A percentile compares a stretch with the other conserved stretches of the same genome.
Conservation (phyloP, 331 rosid species). For the Quercus tomentella region DNA sequence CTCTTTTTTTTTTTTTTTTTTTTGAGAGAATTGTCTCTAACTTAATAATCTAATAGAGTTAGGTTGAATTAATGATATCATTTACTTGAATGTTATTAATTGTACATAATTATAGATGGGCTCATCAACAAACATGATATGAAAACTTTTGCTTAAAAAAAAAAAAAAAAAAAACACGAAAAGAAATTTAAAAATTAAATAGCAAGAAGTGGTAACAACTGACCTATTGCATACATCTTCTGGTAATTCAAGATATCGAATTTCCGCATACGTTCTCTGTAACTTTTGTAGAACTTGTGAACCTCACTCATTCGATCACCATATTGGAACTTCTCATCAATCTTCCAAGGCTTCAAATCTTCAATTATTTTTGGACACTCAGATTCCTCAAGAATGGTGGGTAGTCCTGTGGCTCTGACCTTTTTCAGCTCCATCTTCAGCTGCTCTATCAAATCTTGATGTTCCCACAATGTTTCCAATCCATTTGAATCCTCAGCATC, state of each 20-base stretch:
- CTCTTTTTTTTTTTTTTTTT: too few relatives aligned
- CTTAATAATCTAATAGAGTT: constrained; percentile 20
- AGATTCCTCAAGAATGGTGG: constrained; percentile 90
- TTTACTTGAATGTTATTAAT: constrained; percentile 6
- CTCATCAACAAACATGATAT: not conserved
- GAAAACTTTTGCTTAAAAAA: not conserved
- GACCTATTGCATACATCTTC: constrained; percentile 92
- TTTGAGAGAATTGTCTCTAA: not conserved
- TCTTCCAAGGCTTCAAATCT: constrained; percentile 93
- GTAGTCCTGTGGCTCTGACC: constrained; percentile 79
- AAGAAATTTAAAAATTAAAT: not conserved
- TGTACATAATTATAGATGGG: constrained; percentile 11
- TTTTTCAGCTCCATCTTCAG: constrained; percentile 83
- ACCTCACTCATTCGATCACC: constrained; percentile 54
- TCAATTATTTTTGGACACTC: constrained; percentile 77
- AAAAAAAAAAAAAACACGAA: not conserved
- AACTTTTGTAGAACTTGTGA: constrained; percentile 77
- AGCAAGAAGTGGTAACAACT: constrained; percentile 23
- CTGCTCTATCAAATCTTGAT: constrained; percentile 88
- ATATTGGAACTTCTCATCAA: constrained; percentile 68
- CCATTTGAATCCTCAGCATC: constrained; percentile 55
- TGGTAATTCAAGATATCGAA: constrained; percentile 95
- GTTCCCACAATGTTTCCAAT: constrained; percentile 87
- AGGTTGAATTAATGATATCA: constrained; percentile 33
- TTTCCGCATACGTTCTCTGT: constrained; percentile 87